These are phyloP conservation scores for Colletotrichum kahawae DNA, from an alignment of 2,329 filamentous ascomycete genomes.

Conservation along the genomic window DNA sequence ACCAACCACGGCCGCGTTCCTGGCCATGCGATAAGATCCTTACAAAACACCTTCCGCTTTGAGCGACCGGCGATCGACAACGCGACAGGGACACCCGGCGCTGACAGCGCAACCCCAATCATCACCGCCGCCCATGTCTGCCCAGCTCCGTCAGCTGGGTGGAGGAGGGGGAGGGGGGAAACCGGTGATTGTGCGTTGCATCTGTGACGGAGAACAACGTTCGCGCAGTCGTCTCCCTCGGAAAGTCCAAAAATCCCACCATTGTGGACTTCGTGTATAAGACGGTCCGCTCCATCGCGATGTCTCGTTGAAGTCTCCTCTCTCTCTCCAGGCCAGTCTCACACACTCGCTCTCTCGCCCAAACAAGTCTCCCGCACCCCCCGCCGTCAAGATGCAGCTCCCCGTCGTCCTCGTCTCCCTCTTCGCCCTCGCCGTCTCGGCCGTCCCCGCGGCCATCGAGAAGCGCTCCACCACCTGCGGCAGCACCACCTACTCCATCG, in stretches of 20 bases:
- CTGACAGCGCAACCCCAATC: background rate
- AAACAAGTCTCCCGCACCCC: too few relatives aligned
- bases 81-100: background rate
- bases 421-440: slow-evolving; percentile 16
- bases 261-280: background rate
- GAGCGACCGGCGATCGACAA: slow-evolving; percentile 4
- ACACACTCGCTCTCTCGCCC: background rate
- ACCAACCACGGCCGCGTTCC: slow-evolving; percentile 19
- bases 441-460: slow-evolving; percentile 11
- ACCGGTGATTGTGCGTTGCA: background rate
- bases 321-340: background rate
- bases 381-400: slow-evolving; percentile 17
- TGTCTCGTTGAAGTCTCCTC: background rate
- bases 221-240: background rate
- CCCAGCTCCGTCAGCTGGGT: background rate
- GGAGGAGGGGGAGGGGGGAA: background rate
- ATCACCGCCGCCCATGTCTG: background rate
- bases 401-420: slow-evolving; percentile 17
- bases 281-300: background rate
- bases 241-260: background rate
- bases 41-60: slow-evolving; percentile 15
- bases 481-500: slow-evolving; percentile 54
- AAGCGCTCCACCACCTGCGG: slow-evolving; percentile 56
- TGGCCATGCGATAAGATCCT: slow-evolving; percentile 20
- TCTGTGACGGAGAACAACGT: background rate